phyloP scores from a whole-genome alignment of 2,329 filamentous ascomycete species.

The Epicoccum sorghinum region DNA sequence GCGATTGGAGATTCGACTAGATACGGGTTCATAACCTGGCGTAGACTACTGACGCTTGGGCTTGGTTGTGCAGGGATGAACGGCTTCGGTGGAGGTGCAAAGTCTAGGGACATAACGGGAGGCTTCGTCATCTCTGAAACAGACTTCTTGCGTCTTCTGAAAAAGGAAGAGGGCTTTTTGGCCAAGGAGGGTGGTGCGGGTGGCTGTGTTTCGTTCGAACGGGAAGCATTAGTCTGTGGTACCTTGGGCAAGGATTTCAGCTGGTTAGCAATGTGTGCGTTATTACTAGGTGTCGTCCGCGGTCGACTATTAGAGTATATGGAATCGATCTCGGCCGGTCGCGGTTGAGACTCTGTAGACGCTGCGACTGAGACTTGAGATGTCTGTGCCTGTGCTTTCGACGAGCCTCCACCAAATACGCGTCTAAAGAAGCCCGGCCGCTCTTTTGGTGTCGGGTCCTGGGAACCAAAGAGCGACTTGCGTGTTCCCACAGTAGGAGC shows the following conservation, averaged over 20 bases:
- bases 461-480: slow-evolving; percentile 52
- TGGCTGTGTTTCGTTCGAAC: slow-evolving; percentile 31
- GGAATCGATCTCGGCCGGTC: slow-evolving; percentile 36
- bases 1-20: slow-evolving; percentile 52
- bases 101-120: slow-evolving; percentile 59
- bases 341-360: slow-evolving; percentile 25
- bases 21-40: slow-evolving; percentile 87
- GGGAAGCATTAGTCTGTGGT: slow-evolving; percentile 34
- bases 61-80: slow-evolving; percentile 46
- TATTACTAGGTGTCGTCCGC: slow-evolving; percentile 48
- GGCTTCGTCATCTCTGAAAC: slow-evolving; percentile 70
- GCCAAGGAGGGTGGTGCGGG: slow-evolving; percentile 59
- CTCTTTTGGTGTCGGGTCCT: slow-evolving; percentile 60
- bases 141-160: slow-evolving; percentile 91
- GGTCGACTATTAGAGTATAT: slow-evolving; percentile 42
- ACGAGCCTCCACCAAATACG: slow-evolving; percentile 74
- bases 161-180: slow-evolving; percentile 95
- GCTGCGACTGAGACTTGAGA: slow-evolving; percentile 26
- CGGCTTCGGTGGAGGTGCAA: slow-evolving; percentile 41
- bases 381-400: slow-evolving; percentile 58
- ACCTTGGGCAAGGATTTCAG: slow-evolving; percentile 50
- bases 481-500: slow-evolving; percentile 60
- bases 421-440: slow-evolving; percentile 88
- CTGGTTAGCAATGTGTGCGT: slow-evolving; percentile 55
- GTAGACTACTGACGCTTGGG: slow-evolving; percentile 75